phyloP scores from a whole-genome alignment of 2,329 filamentous ascomycete genomes.

The Cladosporium sphaerospermum region DNA sequence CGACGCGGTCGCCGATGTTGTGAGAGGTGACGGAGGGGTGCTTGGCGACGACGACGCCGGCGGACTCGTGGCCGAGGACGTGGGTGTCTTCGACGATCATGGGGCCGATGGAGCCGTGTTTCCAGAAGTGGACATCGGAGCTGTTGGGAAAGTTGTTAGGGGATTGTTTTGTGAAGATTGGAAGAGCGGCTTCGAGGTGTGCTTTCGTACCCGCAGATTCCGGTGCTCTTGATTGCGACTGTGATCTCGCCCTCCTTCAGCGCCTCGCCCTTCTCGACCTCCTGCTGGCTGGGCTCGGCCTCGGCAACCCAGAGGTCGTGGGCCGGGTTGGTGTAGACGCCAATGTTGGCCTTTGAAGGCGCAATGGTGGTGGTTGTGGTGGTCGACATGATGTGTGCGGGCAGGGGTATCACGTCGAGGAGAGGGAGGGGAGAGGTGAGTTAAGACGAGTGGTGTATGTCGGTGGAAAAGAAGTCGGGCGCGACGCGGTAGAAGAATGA shows the following conservation, averaged over 20 bases:
- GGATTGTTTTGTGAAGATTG: background rate
- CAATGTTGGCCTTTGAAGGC: slow-evolving; percentile 77
- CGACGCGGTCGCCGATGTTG: slow-evolving; percentile 82
- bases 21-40: slow-evolving; percentile 73
- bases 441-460: background rate
- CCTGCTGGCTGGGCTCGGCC: slow-evolving; percentile 68
- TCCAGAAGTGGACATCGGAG: slow-evolving; percentile 96
- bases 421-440: background rate
- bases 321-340: slow-evolving; percentile 88
- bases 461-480: background rate
- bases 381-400: slow-evolving; percentile 3
- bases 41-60: slow-evolving; percentile 72
- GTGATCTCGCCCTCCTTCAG: slow-evolving; percentile 80
- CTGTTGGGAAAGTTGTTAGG: slow-evolving; percentile 38
- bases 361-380: slow-evolving; percentile 28
- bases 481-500: no score
- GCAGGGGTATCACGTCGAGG: background rate
- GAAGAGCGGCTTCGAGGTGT: background rate
- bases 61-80: slow-evolving; percentile 90
- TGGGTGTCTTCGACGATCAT: slow-evolving; percentile 89
- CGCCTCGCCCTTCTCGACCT: slow-evolving; percentile 60
- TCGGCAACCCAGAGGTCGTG: slow-evolving; percentile 87
- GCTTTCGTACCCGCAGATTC: slow-evolving; percentile 73
- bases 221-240: slow-evolving; percentile 83
- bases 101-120: slow-evolving; percentile 86